Conservation (phyloP, 768 basidiomycete genomes). For the Suillus americanus region DNA sequence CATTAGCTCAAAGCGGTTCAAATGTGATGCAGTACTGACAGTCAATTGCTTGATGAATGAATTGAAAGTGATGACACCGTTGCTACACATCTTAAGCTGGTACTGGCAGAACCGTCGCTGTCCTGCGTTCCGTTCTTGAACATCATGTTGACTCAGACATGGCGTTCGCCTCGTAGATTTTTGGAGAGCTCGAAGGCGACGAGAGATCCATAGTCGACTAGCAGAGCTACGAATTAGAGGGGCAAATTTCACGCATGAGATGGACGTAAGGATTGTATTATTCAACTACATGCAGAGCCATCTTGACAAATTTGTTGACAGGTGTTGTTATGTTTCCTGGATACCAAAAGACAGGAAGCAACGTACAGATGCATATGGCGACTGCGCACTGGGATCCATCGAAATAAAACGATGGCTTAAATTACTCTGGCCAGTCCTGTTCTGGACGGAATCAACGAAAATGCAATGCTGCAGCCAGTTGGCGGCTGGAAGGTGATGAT, state of each 20-base stretch:
- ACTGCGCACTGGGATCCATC: slow-evolving; percentile 41
- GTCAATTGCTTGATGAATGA: slow-evolving; percentile 20
- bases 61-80: slow-evolving; percentile 22
- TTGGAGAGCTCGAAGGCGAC: slow-evolving; percentile 68
- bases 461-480: slow-evolving; percentile 75
- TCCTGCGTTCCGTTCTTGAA: slow-evolving; percentile 75
- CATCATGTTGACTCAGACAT: slow-evolving; percentile 60
- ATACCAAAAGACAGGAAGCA: slow-evolving; percentile 68
- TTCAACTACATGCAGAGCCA: not conserved
- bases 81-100: slow-evolving; percentile 63
- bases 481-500: slow-evolving; percentile 31
- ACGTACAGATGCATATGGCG: slow-evolving; percentile 63
- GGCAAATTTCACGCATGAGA: not conserved
- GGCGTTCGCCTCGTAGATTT: slow-evolving; percentile 60
- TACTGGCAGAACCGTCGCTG: slow-evolving; percentile 51
- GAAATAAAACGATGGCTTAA: slow-evolving; percentile 12
- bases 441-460: slow-evolving; percentile 60
- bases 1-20: not conserved
- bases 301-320: slow-evolving; percentile 59
- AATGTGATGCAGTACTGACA: slow-evolving; percentile 9
- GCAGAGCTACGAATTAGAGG: not conserved
- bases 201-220: slow-evolving; percentile 71
- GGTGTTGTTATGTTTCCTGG: slow-evolving; percentile 75
- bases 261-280: slow-evolving; percentile 35
- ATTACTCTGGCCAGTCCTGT: slow-evolving; percentile 75